A percentile compares a stretch with the other conserved stretches of the same genome.
phyloP scores from a whole-genome alignment of 805 yeast genomes.

The Cyberlindnera meyerae region DNA sequence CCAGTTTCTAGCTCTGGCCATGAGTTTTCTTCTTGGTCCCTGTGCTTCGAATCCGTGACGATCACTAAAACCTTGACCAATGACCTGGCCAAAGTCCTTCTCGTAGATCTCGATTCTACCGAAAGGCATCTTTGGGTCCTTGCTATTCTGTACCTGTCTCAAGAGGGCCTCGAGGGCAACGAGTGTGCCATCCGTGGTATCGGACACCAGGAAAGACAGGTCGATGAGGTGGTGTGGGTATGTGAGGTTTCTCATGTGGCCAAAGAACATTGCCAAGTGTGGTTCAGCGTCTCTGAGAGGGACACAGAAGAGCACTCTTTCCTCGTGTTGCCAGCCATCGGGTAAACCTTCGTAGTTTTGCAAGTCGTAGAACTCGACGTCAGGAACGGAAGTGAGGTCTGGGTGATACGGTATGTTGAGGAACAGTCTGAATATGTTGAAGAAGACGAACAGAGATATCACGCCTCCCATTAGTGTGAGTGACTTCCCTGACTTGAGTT shows the following conservation, averaged over 20 bases:
- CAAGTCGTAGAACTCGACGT: constrained; percentile 70
- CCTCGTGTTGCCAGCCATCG: constrained; percentile 79
- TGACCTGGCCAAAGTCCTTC: constrained; percentile 89
- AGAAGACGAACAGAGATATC: constrained; percentile 12
- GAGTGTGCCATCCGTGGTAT: constrained; percentile 86
- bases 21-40: constrained; percentile 89
- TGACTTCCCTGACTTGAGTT: background rate
- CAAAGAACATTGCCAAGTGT: constrained; percentile 85
- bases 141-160: constrained; percentile 59
- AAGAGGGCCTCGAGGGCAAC: constrained; percentile 56
- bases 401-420: constrained; percentile 29
- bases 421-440: constrained; percentile 10
- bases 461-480: constrained; percentile 14
- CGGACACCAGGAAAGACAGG: constrained; percentile 81
- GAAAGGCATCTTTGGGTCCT: constrained; percentile 57
- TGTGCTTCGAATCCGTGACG: constrained; percentile 96
- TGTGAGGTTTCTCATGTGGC: constrained; percentile 72
- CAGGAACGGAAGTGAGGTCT: constrained; percentile 29
- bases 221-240: constrained; percentile 88
- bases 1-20: constrained; percentile 98
- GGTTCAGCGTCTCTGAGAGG: constrained; percentile 91
- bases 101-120: constrained; percentile 84
- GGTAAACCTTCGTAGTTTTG: constrained; percentile 61
- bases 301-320: constrained; percentile 79
- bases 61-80: constrained; percentile 91